Conservation (phyloP, 148 eudicot genomes). For the Camellia granthamiana region DNA sequence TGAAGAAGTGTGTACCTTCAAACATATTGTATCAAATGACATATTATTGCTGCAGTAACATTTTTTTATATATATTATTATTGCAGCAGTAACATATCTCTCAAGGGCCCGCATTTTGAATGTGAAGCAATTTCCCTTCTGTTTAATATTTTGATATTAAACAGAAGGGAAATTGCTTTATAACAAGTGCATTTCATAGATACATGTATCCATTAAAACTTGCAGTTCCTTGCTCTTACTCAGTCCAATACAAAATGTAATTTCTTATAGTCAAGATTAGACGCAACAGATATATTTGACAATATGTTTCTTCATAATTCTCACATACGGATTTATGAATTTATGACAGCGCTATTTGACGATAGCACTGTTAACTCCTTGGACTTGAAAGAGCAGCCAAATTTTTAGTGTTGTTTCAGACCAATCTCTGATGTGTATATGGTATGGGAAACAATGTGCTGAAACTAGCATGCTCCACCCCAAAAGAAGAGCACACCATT, state of each 20-base stretch:
- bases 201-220: background rate
- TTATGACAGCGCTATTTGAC: background rate
- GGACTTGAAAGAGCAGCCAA: background rate
- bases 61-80: background rate
- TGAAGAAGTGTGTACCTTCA: background rate
- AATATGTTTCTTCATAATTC: background rate
- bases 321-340: background rate
- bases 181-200: background rate
- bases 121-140: background rate
- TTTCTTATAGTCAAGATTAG: background rate
- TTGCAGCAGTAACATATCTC: background rate
- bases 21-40: background rate
- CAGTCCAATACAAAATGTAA: background rate
- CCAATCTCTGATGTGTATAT: background rate
- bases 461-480: background rate
- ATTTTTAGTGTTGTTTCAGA: background rate
- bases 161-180: background rate
- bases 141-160: background rate
- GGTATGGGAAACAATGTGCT: background rate
- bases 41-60: background rate
- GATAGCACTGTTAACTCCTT: background rate
- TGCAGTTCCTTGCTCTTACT: background rate
- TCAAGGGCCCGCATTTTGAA: background rate
- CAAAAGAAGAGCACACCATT: background rate
- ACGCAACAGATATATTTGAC: background rate